Base-by-base conservation (phyloP, 2,329 filamentous ascomycete species). In the Nemania abortiva region DNA sequence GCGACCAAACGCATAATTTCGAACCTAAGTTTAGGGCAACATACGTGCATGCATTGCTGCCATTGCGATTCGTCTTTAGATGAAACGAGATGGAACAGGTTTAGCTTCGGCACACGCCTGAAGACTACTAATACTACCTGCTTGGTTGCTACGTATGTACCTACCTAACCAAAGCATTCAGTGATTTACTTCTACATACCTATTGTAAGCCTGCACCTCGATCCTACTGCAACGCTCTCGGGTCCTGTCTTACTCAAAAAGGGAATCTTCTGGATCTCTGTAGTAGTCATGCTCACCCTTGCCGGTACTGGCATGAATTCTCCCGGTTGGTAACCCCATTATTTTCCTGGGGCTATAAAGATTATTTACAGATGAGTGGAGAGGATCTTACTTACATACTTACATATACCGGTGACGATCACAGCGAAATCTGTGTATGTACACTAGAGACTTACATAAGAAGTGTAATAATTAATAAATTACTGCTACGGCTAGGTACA, bases 261-360 rank as follows among this genome's bases (percentile, higher is more conserved):
- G 68, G 68, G 56, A 70, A 65, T 31, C 65, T 70, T 70, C 68
- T 70, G 57, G 68, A 70, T 56, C 31, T 31, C 62, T 57, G 27
- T 56, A 18, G 49, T 18, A 60, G 57, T 63, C 63, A 62, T 68
- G 60, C 66, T 55, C 31, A 63, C 54, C 54, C 37, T 24, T 27
- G 47, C 27, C 27, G 7, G 29, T 53, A 31, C 42, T 29, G 39
- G 60, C 60, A 68, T 63, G 7, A 60, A 15, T 56, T 59, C 27
- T 29, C 27, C 22, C 22, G 24, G 42, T 42, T 61, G 31, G 11
- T 9, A 37, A 58, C 45, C 62, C 62, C 24, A 15, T 58, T 45
- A 20, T 57, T 37, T 37, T 3, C 34, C 34, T 37, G 34, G 24
- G 59, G 29, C 29, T 20, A 20, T 49, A 50, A 64, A 63, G 54